Base-by-base conservation (phyloP, 2,329 filamentous ascomycete species). In the Coniochaeta hoffmannii region DNA sequence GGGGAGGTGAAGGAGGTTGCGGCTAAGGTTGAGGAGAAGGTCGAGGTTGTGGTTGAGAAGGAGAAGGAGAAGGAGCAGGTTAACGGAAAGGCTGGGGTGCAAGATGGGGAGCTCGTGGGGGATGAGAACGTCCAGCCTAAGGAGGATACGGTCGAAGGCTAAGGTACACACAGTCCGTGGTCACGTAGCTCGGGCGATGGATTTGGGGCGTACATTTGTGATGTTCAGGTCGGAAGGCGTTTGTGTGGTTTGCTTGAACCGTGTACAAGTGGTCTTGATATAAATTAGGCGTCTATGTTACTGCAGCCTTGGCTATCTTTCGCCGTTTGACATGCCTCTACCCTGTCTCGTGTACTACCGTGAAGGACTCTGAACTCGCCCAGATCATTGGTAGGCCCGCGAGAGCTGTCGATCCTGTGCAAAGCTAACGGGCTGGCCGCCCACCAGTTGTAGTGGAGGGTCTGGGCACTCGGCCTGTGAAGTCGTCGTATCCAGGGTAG, bases 81-180 rank as follows among this genome's bases (percentile, higher is more conserved):
- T n/a, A n/a, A n/a, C n/a, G n/a, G n/a, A n/a, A n/a, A n/a, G 15
- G 52, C 17, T 30, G 51, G 41, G 28, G 35, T 11, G 54, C 44
- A 32, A 61, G 55, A 51, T 7, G 53, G 50, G 28, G 52, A 57
- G 30, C 54, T 53, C 24, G 17, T 54, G 15, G 61, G 58, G 19
- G 67, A 63, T 30, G 68, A 71, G 7, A 63, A 53, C 19, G 41
- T 65, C n/a, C 66, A 62, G 30, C 65, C 69, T 3, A 69, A 46
- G 22, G 41, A 28, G 22, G 41, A 46, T 7, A 12, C 71, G 44
- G 71, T 71, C 26, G 70, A 73, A n/a, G 53, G 70, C 49, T 50
- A 32, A n/a, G n/a, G 6, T 28, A 50, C 15, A 50, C 15, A 28
- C n/a, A n/a, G n/a, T n/a, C n/a, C n/a, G n/a, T 68, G 35, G 70